A percentile compares a stretch with the other conserved stretches of the same genome.
phyloP scores from a whole-genome alignment of 805 yeast species.

The Saccharomyces jurei region DNA sequence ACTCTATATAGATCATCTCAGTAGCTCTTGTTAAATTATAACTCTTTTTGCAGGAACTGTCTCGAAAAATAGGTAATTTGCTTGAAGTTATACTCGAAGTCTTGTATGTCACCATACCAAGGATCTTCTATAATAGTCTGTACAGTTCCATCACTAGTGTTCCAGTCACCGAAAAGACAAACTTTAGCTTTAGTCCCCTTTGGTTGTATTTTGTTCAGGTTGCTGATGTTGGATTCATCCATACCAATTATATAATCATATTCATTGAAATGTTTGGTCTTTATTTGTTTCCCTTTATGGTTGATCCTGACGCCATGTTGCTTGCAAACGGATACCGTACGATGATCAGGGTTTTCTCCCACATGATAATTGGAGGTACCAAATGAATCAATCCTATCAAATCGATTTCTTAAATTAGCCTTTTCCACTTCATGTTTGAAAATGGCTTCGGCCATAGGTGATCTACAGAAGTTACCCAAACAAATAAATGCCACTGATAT shows the following conservation, averaged over 20 bases:
- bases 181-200: conserved; percentile 40
- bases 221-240: conserved; percentile 53
- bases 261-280: conserved; percentile 39
- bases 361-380: conserved; percentile 83
- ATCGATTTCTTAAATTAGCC: conserved; percentile 34
- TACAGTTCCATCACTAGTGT: conserved; percentile 39
- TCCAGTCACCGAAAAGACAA: conserved; percentile 75
- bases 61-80: conserved; percentile 73
- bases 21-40: conserved; percentile 6
- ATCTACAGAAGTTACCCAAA: conserved; percentile 85
- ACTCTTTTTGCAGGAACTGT: conserved; percentile 52
- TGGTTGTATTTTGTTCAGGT: conserved; percentile 48
- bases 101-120: conserved; percentile 79
- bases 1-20: not conserved
- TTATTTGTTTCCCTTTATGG: conserved; percentile 69
- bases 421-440: conserved; percentile 57
- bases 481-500: conserved; percentile 82
- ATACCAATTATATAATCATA: conserved; percentile 67
- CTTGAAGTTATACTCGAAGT: conserved; percentile 70
- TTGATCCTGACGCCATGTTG: conserved; percentile 65
- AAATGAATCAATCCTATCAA: conserved; percentile 66
- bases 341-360: conserved; percentile 74
- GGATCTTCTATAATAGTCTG: conserved; percentile 74
- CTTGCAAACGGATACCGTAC: conserved; percentile 62
- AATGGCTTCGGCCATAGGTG: conserved; percentile 97